Evolutionary conservation across 2,329 filamentous ascomycete species (phyloP).

Genomic region (Alternaria sp.): DNA sequence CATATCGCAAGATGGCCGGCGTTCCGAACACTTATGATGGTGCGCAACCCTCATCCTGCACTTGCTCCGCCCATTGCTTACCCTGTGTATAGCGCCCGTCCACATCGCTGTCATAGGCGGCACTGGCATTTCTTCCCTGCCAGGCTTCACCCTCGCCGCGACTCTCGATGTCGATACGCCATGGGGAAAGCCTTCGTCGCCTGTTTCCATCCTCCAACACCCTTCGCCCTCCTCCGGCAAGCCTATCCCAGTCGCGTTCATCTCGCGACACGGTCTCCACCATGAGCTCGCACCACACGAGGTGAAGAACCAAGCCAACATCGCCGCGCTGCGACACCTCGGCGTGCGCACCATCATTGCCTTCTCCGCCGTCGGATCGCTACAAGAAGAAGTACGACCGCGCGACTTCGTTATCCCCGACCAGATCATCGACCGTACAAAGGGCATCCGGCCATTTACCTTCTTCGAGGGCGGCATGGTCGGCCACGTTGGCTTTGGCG

Average conservation of each 20-base stretch:
- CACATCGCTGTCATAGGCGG: slow-evolving; percentile 67
- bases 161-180: slow-evolving; percentile 79
- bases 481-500: slow-evolving; percentile 92
- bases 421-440: slow-evolving; percentile 96
- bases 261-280: slow-evolving; percentile 88
- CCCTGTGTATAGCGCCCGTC: slow-evolving; percentile 52
- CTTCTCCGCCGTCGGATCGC: slow-evolving; percentile 91
- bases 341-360: slow-evolving; percentile 92
- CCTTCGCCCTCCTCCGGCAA: slow-evolving; percentile 71
- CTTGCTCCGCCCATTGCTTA: slow-evolving; percentile 12
- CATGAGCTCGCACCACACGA: slow-evolving; percentile 94
- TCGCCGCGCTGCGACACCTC: slow-evolving; percentile 91
- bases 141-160: slow-evolving; percentile 85
- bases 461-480: slow-evolving; percentile 95
- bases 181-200: slow-evolving; percentile 81
- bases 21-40: slow-evolving; percentile 45
- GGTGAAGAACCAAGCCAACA: slow-evolving; percentile 93
- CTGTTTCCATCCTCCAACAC: slow-evolving; percentile 89
- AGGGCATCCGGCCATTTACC: slow-evolving; percentile 91
- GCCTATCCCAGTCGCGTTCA: slow-evolving; percentile 78
- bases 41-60: slow-evolving; percentile 13
- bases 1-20: slow-evolving; percentile 46
- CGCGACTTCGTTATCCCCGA: slow-evolving; percentile 97
- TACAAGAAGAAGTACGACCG: slow-evolving; percentile 92
- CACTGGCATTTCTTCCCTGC: slow-evolving; percentile 87